phyloP scores from a whole-genome alignment of 176 grass and related monocot species.

The Carex kokanica region DNA sequence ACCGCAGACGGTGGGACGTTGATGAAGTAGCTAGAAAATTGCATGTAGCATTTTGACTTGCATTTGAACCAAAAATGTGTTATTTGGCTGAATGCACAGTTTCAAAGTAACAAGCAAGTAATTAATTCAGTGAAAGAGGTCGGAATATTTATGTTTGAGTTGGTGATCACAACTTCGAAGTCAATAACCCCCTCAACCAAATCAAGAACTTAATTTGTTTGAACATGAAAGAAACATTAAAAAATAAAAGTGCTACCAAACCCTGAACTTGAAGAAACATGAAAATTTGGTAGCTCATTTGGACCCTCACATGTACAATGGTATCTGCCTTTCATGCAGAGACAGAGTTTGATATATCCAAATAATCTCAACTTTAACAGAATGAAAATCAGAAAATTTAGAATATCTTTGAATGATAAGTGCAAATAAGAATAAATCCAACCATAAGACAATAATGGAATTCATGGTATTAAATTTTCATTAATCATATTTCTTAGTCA shows the following conservation, averaged over 20 bases:
- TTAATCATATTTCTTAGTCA: not conserved
- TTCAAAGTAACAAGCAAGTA: not conserved
- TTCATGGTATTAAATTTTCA: not conserved
- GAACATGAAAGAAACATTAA: not conserved
- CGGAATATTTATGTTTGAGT: not conserved
- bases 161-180: not conserved
- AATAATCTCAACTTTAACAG: not conserved
- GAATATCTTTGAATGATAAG: not conserved
- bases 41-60: not conserved
- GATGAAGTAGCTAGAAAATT: not conserved
- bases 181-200: conserved; percentile 5
- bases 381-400: not conserved
- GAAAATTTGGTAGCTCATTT: not conserved
- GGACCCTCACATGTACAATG: not conserved
- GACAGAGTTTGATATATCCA: not conserved
- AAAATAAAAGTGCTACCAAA: not conserved
- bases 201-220: not conserved
- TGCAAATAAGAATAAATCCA: not conserved
- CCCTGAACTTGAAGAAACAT: not conserved
- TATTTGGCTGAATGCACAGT: not conserved
- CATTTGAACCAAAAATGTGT: not conserved
- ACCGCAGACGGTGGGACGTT: not conserved
- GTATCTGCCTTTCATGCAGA: not conserved
- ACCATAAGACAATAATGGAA: too few relatives aligned
- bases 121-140: not conserved